These are phyloP conservation scores for Eucalyptus microcorys DNA, from an alignment of 345 rosid genomes.

Conservation along the genomic window DNA sequence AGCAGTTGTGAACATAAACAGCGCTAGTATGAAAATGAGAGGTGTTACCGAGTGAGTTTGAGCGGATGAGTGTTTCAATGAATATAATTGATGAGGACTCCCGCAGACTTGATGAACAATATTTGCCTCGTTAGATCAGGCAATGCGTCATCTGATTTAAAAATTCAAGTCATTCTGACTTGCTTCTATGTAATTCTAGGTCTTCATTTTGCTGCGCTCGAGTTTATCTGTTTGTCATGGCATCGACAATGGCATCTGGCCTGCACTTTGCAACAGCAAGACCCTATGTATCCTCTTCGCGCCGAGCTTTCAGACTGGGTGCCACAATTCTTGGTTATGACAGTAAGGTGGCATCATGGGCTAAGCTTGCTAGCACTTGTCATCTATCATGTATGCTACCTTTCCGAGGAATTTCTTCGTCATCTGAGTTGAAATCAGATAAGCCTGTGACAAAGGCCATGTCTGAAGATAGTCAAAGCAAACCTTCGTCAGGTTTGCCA, in stretches of 20 bases:
- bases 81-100: background rate
- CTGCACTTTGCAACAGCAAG: conserved; percentile 42
- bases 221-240: conserved; percentile 28
- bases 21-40: background rate
- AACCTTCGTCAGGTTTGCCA: conserved; percentile 50
- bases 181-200: background rate
- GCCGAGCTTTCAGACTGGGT: conserved; percentile 26
- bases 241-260: conserved; percentile 42
- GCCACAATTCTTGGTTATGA: conserved; percentile 17
- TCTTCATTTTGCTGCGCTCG: background rate
- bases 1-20: background rate
- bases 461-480: conserved; percentile 29
- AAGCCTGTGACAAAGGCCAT: conserved; percentile 44
- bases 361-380: conserved; percentile 32
- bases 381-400: conserved; percentile 31
- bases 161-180: background rate
- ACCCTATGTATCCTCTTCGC: conserved; percentile 39
- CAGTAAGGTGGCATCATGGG: conserved; percentile 31
- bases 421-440: conserved; percentile 19
- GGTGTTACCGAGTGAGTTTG: background rate
- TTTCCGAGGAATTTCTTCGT: conserved; percentile 12
- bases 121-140: background rate
- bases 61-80: background rate
- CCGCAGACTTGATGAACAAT: background rate
- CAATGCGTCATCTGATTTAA: background rate